A percentile compares a stretch with the other conserved stretches of the same genome.
These are phyloP conservation scores for Pascua guehoae DNA, from an alignment of 1,284 basidiomycete genomes.

Conservation along the genomic window DNA sequence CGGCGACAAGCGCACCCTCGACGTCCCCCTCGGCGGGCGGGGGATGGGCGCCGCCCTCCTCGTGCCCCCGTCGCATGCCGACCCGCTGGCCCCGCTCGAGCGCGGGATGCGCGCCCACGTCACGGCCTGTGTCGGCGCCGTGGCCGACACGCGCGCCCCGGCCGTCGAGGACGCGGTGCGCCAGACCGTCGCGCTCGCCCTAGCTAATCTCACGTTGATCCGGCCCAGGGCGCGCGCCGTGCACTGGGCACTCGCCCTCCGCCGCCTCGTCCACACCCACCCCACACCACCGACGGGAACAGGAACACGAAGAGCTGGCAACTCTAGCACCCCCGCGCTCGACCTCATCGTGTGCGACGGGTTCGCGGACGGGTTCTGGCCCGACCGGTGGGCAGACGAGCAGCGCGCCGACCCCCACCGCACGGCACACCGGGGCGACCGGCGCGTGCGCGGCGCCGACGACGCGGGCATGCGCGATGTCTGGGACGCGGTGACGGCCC, in stretches of 20 bases:
- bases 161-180: conserved; percentile 11
- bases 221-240: conserved; percentile 1
- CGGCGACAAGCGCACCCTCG: conserved; percentile 8
- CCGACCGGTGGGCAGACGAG: conserved; percentile 38
- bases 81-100: conserved; percentile 18
- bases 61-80: conserved; percentile 25
- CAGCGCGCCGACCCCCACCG: conserved; percentile 1
- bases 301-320: too few species aligned
- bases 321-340: neutral
- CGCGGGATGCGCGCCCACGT: conserved; percentile 31
- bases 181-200: conserved; percentile 2
- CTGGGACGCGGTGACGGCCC: conserved; percentile 29
- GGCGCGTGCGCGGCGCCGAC: conserved; percentile 9
- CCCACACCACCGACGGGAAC: neutral
- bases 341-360: conserved; percentile 42
- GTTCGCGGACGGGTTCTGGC: conserved; percentile 41
- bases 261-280: conserved; percentile 8
- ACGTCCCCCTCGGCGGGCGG: conserved; percentile 33
- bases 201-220: neutral
- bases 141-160: neutral
- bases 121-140: conserved; percentile 6
- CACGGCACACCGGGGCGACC: neutral
- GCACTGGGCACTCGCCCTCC: conserved; percentile 24
- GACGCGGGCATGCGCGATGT: conserved; percentile 38
- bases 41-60: conserved; percentile 27